Conservation (phyloP, 2,329 filamentous ascomycete genomes). For the Tolypocladium paradoxum region DNA sequence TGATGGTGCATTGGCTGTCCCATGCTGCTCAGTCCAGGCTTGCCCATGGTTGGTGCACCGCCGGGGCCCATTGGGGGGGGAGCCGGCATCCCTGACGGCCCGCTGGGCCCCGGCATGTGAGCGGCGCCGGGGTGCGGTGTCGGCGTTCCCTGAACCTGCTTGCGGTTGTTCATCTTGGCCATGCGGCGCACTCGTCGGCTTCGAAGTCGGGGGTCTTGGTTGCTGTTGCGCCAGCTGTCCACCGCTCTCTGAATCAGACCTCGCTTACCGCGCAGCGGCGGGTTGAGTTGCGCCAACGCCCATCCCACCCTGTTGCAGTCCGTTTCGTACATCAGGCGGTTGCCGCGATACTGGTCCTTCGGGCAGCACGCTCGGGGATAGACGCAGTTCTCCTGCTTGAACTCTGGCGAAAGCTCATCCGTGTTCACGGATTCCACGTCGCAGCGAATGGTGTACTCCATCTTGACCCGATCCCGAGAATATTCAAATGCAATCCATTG, state of each 20-base stretch:
- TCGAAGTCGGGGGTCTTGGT: slow-evolving; percentile 83
- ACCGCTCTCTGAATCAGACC: slow-evolving; percentile 94
- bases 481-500: slow-evolving; percentile 99
- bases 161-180: slow-evolving; percentile 90
- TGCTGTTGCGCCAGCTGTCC: slow-evolving; percentile 98
- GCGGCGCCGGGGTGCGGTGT: slow-evolving; percentile 42
- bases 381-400: slow-evolving; percentile 97
- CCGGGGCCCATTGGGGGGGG: slow-evolving; percentile 50
- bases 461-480: slow-evolving; percentile 92
- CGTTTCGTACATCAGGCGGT: slow-evolving; percentile 90
- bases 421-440: slow-evolving; percentile 95
- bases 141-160: slow-evolving; percentile 51
- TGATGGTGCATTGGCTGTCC: slow-evolving; percentile 57
- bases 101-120: slow-evolving; percentile 59
- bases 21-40: slow-evolving; percentile 57
- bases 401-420: slow-evolving; percentile 72
- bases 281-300: slow-evolving; percentile 89
- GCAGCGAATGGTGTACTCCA: slow-evolving; percentile 98
- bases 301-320: slow-evolving; percentile 99
- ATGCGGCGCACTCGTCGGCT: slow-evolving; percentile 87
- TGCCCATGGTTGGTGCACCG: slow-evolving; percentile 46
- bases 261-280: slow-evolving; percentile 81
- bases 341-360: slow-evolving; percentile 94
- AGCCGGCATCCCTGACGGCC: slow-evolving; percentile 53
- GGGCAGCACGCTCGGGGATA: slow-evolving; percentile 90